Base-by-base conservation (phyloP, 345 rosid species). In the Nasturtium officinale region DNA sequence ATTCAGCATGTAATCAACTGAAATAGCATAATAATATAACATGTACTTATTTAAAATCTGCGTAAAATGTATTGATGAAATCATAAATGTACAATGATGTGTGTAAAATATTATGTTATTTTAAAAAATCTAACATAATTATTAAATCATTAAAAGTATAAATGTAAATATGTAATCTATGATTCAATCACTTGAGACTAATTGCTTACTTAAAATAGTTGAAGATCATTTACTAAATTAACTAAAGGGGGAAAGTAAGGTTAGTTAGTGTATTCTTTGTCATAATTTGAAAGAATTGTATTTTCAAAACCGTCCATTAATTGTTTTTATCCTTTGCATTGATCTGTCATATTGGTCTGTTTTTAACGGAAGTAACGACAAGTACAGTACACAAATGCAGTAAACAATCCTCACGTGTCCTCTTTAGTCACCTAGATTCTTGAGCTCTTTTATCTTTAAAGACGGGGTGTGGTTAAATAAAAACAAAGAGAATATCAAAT, bases 391-490 rank as follows among this genome's bases (percentile, higher is more conserved):
- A 62, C 70, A 76, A 37, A 75, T 54, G 75, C 66, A 69, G 66
- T 76, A 69, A 61, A 62, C 20, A 17, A 13, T 15, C 50, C 69
- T 62, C 79, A 76, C 79, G 67, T 76, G 79, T 17, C 51, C 6
- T 47, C 68, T 67, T 20, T 48, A 59, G 6, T 74, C 11, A 59
- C 78, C 61, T 66, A 67, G 73, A 60, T 74, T 66, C 78, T 47
- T 2, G 59, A 63, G 71, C 66, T 64, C 40, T 33, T 53, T 65
- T 46, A 25, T 33, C 58, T n/a, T 33, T 64, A 23, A 73, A 64
- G 57, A 55, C 65, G 43, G 17, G 6, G 0, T 42, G 70, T 56
- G 30, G 42, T 73, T 46, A 56, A 51, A 73, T 23, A n/a, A 25
- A 56, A 45, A 66, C 77, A 73, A 16, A 72, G 9, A 21, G 38